These are phyloP conservation scores for Daldinia concentrica DNA, from an alignment of 495 filamentous ascomycete genomes.

Conservation along the genomic window DNA sequence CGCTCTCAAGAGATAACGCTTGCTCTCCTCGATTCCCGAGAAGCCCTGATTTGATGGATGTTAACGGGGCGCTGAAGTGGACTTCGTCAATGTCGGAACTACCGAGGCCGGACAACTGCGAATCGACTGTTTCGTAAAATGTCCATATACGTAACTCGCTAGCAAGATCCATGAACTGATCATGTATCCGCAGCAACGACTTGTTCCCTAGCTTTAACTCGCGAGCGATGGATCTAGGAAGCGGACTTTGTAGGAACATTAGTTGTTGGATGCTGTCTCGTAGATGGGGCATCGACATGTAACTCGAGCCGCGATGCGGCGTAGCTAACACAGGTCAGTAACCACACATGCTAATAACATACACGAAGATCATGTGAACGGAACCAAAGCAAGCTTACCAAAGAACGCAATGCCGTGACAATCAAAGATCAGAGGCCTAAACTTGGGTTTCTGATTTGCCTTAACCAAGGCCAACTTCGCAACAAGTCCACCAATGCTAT, in stretches of 20 bases:
- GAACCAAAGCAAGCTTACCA: constrained; percentile 46
- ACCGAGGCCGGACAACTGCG: constrained; percentile 59
- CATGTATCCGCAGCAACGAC: constrained; percentile 59
- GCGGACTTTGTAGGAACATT: constrained; percentile 62
- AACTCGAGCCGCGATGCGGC: constrained; percentile 72
- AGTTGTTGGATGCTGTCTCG: constrained; percentile 63
- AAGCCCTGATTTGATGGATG: constrained; percentile 69
- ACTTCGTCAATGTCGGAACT: constrained; percentile 46
- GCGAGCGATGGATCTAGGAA: constrained; percentile 60
- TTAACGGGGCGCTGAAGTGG: constrained; percentile 65
- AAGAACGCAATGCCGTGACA: constrained; percentile 72
- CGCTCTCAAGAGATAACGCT: constrained; percentile 64
- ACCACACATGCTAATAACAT: not conserved
- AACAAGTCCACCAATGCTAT: constrained; percentile 71
- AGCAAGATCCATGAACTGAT: constrained; percentile 66
- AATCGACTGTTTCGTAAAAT: constrained; percentile 72
- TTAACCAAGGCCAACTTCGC: constrained; percentile 65
- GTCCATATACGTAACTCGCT: constrained; percentile 74
- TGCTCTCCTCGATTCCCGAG: constrained; percentile 65
- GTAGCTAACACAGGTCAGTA: constrained; percentile 51
- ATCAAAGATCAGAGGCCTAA: constrained; percentile 58
- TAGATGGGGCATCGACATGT: constrained; percentile 67
- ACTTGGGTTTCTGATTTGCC: constrained; percentile 54
- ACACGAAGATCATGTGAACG: not conserved
- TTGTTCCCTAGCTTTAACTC: constrained; percentile 61